Evolutionary conservation across 2,329 filamentous ascomycete genomes (phyloP), one percentile per base, ranked within the genome.

Genomic region (Paracamarosporium sp.): DNA sequence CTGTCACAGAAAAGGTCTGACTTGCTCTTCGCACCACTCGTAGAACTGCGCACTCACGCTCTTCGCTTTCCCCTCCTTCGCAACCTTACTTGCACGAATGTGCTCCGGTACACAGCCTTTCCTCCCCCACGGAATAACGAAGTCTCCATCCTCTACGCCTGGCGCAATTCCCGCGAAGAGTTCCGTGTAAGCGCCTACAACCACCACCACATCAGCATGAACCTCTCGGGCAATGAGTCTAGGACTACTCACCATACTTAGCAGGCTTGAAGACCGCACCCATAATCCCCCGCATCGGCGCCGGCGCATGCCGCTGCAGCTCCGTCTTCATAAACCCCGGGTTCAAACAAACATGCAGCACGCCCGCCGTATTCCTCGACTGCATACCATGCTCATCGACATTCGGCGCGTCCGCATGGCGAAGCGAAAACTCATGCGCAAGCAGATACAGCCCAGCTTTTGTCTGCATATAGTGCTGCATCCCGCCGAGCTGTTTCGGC

Each of bases 121-220:
- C 33, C 65, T 43, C 2, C 65, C 67, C 66, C 66, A 69, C 5
- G 65, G 67, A 15, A 65, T 52, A 5, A 61, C 54, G 45, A 61
- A 66, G 27, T 58, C 60, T 2, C 63, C 58, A 38, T 55, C 59
- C 15, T 59, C 51, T 7, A 65, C 52, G 13, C 63, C 53, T 11
- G 62, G 59, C 12, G 60, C 54, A 6, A 69, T 36, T 2, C 63
- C 65, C 20, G 63, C 65, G 45, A 65, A 67, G 31, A 70, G 43
- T 50, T 63, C 57, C 3, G 66, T 69, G 31, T 65, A 66, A 12
- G 58, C 63, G 17, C 15, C 35, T 38, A n/a, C 35, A 38, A 13
- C 5, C 24, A 6, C 9, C 12, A 43, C 2, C 40, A 24, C 22
- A 25, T 3, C 3, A 43, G 7, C 40, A 43, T 2, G 24, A 27